Base-by-base conservation (phyloP, 768 basidiomycete species). In the Suillus subaureus region DNA sequence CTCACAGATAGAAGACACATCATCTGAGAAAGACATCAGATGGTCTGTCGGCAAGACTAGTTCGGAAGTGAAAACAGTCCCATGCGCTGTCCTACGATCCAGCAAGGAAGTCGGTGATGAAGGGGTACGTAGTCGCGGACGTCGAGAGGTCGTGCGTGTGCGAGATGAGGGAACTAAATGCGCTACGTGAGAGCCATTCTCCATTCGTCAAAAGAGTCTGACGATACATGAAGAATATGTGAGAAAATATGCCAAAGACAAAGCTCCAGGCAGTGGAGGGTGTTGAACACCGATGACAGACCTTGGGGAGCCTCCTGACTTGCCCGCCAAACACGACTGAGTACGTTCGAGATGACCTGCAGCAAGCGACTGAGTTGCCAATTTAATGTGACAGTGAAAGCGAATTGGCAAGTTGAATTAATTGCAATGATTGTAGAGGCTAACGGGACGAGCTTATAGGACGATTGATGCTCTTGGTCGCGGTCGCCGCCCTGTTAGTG, bases 91-190 rank as follows among this genome's bases (percentile, higher is more conserved):
- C 26, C 70, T 67, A 45, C 71, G 64, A 55, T 71, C 63, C 7
- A 65, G 61, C 35, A 69, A 43, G 63, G 67, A 62, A 6, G 63
- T 43, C 11, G 56, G 57, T 49, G 65, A 66, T 61, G 64, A 42
- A 57, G 68, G 15, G 26, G 52, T 45, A 35, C 37, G 40, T 8
- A 9, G 23, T 42, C 54, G 37, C 18, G 11, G 35, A n/a, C 64
- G 57, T 45, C 39, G 31, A 35, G 51, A 54, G 28, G 40, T 28
- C 16, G 63, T 33, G 12, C 43, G 51, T 26, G 43, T 39, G 28
- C n/a, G 63, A 40, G 23, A 21, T 43, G 63, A 43, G n/a, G 49
- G 63, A 64, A 31, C 49, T 47, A 18, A 33, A 21, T 40, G 61
- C 9, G 21, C 40, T 13, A 60, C 28, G 12, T 33, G 35, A 45